Evolutionary conservation across 169 alveolate species (phyloP).

Genomic region (Neospora caninum): DNA sequence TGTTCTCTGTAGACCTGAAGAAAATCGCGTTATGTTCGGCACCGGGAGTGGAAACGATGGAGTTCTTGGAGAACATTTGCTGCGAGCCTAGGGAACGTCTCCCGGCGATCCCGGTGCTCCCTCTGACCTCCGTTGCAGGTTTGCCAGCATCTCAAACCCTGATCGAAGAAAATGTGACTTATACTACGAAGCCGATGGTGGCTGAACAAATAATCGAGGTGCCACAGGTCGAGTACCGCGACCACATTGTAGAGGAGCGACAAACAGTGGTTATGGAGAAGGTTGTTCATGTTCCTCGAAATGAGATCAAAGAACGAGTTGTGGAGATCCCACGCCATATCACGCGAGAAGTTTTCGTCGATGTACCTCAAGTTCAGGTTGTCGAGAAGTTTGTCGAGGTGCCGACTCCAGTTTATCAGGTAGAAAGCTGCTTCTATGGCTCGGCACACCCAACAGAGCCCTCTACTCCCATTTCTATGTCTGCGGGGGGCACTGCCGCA

Average conservation of each 20-base stretch:
- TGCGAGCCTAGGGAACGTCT: neutral
- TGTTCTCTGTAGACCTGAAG: too few relatives aligned
- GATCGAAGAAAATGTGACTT: neutral
- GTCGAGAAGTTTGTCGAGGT: conserved; percentile 58
- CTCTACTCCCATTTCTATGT: neutral
- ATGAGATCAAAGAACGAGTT: conserved; percentile 33
- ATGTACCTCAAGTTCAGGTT: conserved; percentile 54
- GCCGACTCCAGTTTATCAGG: conserved; percentile 48
- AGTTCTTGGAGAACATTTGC: neutral
- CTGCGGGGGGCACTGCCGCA: neutral
- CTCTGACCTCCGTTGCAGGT: neutral
- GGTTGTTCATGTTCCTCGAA: conserved; percentile 25
- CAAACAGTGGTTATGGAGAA: conserved; percentile 36
- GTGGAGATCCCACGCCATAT: conserved; percentile 41
- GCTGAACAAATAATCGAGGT: conserved; percentile 46
- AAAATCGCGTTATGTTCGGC: too few relatives aligned
- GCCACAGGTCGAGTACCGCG: conserved; percentile 38
- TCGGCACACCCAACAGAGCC: neutral
- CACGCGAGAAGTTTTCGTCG: conserved; percentile 15
- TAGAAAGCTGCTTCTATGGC: neutral
- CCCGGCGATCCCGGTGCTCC: neutral
- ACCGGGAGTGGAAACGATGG: neutral
- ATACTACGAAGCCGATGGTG: neutral
- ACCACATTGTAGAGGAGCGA: conserved; percentile 21
- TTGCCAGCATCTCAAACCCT: neutral